phyloP scores from a whole-genome alignment of 2,329 filamentous ascomycete genomes.

The Hypoxylon sp. region DNA sequence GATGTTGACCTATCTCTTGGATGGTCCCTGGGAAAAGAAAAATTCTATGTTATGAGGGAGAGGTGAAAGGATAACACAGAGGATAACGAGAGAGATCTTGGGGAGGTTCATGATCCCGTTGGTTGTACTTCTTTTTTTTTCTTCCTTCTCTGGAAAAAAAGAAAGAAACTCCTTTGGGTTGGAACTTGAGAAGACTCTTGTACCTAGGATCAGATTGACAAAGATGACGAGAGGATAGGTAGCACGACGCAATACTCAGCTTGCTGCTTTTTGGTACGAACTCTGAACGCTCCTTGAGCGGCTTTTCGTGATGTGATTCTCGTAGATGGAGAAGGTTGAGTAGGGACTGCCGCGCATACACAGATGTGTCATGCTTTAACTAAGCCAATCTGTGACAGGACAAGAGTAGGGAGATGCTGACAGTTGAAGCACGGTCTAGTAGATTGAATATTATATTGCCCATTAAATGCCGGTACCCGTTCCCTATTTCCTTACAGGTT shows the following conservation, averaged over 20 bases:
- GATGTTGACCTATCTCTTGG: neutral
- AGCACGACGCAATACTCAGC: neutral
- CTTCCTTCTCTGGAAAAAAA: neutral
- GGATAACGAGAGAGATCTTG: neutral
- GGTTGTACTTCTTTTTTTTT: neutral
- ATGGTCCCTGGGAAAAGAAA: neutral
- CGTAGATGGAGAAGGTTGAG: neutral
- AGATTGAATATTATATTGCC: neutral
- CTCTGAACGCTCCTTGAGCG: neutral
- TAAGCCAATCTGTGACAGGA: no score
- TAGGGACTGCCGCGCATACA: no score
- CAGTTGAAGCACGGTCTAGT: neutral
- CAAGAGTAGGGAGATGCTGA: no score
- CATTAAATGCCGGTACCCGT: neutral
- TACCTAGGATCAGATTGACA: neutral
- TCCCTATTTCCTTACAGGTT: neutral
- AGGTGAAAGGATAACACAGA: neutral
- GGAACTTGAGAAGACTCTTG: neutral
- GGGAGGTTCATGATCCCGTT: neutral
- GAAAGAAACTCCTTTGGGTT: conserved; percentile 1
- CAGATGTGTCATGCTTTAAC: no score
- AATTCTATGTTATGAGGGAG: neutral
- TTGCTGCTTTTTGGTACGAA: neutral
- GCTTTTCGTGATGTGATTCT: neutral
- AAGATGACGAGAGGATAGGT: neutral